These are phyloP conservation scores for Boletus speciosus DNA, from an alignment of 768 basidiomycete genomes.

Conservation along the genomic window DNA sequence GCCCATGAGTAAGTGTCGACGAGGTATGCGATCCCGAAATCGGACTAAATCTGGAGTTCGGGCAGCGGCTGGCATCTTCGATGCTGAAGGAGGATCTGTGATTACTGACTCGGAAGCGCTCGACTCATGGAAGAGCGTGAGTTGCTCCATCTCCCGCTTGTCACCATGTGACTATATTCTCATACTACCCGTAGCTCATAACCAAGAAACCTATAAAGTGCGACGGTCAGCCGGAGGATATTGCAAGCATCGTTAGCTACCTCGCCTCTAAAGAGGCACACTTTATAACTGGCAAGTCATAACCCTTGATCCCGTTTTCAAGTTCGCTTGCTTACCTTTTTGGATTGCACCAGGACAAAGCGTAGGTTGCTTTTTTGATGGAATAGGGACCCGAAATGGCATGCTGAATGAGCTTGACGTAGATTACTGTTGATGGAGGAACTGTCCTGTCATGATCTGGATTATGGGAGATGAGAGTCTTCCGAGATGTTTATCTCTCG, in stretches of 20 bases:
- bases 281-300: conserved; percentile 33
- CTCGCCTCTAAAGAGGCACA: conserved; percentile 33
- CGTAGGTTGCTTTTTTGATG: not conserved
- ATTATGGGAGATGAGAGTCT: not conserved
- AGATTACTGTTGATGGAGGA: conserved; percentile 11
- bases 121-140: not conserved
- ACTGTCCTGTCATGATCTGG: not conserved
- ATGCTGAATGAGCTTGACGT: not conserved
- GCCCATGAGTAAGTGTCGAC: conserved; percentile 21
- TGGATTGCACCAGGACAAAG: conserved; percentile 3
- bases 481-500: too few species aligned
- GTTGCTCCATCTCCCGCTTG: not conserved
- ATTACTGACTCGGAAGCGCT: not conserved
- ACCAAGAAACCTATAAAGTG: conserved; percentile 5
- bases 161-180: too few species aligned
- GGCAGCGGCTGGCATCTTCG: not conserved
- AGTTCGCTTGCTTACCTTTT: not conserved
- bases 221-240: conserved; percentile 29
- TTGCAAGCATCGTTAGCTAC: conserved; percentile 33
- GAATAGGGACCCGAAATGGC: not conserved
- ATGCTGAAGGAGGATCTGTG: not conserved
- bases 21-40: not conserved
- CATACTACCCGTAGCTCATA: not conserved
- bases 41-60: not conserved
- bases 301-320: not conserved